A percentile compares a stretch with the other conserved stretches of the same genome.
Evolutionary conservation across 225 moss, liverwort and hornwort genomes (phyloP).

Genomic region (Pleurozium schreberi): DNA sequence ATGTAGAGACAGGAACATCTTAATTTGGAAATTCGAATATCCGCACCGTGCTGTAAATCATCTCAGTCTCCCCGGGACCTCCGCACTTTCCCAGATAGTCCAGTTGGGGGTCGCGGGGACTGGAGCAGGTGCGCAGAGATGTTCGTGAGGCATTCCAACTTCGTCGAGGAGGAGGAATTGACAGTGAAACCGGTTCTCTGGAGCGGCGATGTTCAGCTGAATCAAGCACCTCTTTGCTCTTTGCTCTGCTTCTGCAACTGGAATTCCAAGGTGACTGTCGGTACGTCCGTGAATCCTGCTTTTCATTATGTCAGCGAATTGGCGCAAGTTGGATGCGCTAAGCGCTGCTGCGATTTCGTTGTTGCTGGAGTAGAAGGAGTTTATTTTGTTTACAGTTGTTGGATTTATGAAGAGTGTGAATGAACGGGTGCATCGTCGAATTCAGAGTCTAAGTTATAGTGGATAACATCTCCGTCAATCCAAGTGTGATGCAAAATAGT

Average conservation of each 20-base stretch:
- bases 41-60: no score
- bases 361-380: no score
- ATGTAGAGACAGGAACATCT: no score
- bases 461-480: no score
- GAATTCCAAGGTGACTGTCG: background rate
- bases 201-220: background rate
- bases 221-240: background rate
- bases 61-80: no score
- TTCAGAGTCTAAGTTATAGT: no score
- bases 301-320: background rate
- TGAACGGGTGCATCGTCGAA: background rate
- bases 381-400: background rate
- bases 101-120: background rate
- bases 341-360: background rate
- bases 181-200: background rate
- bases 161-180: background rate
- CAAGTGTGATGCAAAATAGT: no score
- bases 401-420: background rate
- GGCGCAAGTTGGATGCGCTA: background rate
- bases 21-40: no score
- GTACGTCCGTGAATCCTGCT: background rate
- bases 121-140: background rate
- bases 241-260: background rate
- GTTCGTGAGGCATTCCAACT: background rate
- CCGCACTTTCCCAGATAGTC: background rate